phyloP scores from a whole-genome alignment of 495 filamentous ascomycete species.

The Bacidia gigantensis region DNA sequence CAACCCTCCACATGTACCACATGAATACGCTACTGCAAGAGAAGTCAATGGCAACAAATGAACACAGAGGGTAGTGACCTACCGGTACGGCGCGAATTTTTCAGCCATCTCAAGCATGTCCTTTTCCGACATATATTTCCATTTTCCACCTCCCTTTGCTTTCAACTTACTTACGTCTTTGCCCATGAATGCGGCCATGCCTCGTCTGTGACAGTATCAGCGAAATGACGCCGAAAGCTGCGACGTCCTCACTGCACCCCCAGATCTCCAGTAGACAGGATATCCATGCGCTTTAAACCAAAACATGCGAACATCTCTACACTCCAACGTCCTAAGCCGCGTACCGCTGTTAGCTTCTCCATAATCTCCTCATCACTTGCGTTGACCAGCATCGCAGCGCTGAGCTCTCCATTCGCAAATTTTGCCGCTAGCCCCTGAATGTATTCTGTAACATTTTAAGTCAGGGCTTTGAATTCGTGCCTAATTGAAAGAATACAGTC shows the following conservation, averaged over 20 bases:
- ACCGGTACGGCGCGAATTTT: constrained; percentile 72
- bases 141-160: constrained; percentile 69
- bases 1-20: constrained; percentile 90
- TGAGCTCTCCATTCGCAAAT: constrained; percentile 61
- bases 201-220: constrained; percentile 37
- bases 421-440: constrained; percentile 71
- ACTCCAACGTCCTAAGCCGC: constrained; percentile 79
- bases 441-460: constrained; percentile 44
- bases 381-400: constrained; percentile 54
- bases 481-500: background rate
- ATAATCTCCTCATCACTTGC: constrained; percentile 79
- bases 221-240: background rate
- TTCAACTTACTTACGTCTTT: constrained; percentile 74
- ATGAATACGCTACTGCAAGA: constrained; percentile 53
- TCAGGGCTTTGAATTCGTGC: background rate
- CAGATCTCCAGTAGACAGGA: constrained; percentile 85
- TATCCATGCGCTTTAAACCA: constrained; percentile 77
- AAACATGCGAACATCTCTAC: constrained; percentile 98
- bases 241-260: constrained; percentile 60
- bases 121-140: constrained; percentile 89
- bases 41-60: constrained; percentile 4
- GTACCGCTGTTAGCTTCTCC: constrained; percentile 57
- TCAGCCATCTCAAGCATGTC: constrained; percentile 80
- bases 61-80: constrained; percentile 24
- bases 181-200: constrained; percentile 80